A percentile compares a stretch with the other conserved stretches of the same genome.
Conservation (phyloP, 371 early-diverging fungal genomes). For the Furculomyces boomerangus region DNA sequence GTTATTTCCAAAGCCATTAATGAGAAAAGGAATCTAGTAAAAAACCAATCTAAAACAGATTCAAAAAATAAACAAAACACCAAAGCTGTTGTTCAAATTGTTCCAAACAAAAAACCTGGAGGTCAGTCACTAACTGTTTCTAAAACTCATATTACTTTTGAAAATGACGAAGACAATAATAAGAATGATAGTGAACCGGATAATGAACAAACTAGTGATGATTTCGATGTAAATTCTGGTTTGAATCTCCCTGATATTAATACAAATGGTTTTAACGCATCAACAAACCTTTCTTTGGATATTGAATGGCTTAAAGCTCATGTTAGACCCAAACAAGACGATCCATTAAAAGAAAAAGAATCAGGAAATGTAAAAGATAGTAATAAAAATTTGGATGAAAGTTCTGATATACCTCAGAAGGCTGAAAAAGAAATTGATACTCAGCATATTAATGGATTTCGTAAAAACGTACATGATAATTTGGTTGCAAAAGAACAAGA, state of each 20-base stretch:
- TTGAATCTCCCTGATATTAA: conserved; percentile 4
- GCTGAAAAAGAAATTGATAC: background rate
- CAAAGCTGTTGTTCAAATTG: conserved; percentile 24
- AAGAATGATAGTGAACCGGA: conserved; percentile 42
- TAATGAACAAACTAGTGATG: conserved; percentile 11
- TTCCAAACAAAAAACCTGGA: conserved; percentile 36
- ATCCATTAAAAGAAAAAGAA: conserved; percentile 3
- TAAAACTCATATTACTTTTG: conserved; percentile 36
- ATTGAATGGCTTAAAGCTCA: conserved; percentile 44
- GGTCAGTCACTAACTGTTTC: conserved; percentile 34
- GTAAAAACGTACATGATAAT: conserved; percentile 9
- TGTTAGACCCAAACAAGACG: conserved; percentile 26
- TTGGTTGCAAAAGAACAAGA: conserved; percentile 17
- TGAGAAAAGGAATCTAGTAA: conserved; percentile 4
- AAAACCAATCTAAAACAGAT: conserved; percentile 7
- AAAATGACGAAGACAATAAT: conserved; percentile 39
- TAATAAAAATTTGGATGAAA: conserved; percentile 14
- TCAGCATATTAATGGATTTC: background rate
- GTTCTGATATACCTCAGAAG: conserved; percentile 11
- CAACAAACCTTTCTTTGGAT: conserved; percentile 31
- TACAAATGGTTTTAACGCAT: conserved; percentile 3
- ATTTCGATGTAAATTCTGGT: conserved; percentile 1
- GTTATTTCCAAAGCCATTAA: conserved; percentile 11
- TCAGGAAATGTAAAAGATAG: conserved; percentile 15
- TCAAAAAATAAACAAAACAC: conserved; percentile 12